These are phyloP conservation scores for Apiospora arundinis DNA, from an alignment of 2,329 filamentous ascomycete species.

Conservation along the genomic window DNA sequence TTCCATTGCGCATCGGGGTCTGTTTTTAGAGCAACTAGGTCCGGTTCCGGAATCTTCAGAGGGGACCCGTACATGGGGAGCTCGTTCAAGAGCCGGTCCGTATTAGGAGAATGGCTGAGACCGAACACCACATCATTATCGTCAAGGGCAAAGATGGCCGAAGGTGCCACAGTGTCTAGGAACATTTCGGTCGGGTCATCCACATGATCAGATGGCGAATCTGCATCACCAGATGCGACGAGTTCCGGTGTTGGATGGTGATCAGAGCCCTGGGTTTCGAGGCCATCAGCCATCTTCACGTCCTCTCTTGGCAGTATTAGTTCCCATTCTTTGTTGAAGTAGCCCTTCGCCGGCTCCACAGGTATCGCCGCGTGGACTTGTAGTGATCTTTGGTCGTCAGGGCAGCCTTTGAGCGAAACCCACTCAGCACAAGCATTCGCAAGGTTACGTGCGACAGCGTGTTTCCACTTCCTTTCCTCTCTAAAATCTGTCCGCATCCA, in stretches of 20 bases:
- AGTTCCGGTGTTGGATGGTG: constrained; percentile 71
- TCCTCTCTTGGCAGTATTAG: constrained; percentile 28
- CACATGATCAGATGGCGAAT: constrained; percentile 56
- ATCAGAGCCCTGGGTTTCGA: constrained; percentile 40
- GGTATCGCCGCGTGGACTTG: constrained; percentile 68
- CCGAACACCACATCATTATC: constrained; percentile 83
- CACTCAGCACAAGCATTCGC: constrained; percentile 87
- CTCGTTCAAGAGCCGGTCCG: constrained; percentile 80
- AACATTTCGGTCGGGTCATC: constrained; percentile 43
- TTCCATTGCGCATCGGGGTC: constrained; percentile 77
- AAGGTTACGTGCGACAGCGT: constrained; percentile 77
- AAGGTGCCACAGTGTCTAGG: constrained; percentile 65
- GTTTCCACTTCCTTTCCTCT: constrained; percentile 95
- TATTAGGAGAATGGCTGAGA: constrained; percentile 74
- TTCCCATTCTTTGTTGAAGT: constrained; percentile 16
- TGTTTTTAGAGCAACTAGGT: constrained; percentile 61
- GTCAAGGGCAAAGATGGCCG: constrained; percentile 82
- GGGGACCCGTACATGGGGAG: constrained; percentile 79
- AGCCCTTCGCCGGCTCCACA: constrained; percentile 39
- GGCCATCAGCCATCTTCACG: constrained; percentile 40
- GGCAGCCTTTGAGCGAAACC: constrained; percentile 60
- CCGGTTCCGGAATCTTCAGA: constrained; percentile 63
- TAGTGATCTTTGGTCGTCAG: constrained; percentile 68
- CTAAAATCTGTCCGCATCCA: constrained; percentile 98
- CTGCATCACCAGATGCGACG: constrained; percentile 67